phyloP scores from a whole-genome alignment of 2,329 filamentous ascomycete species.

The Fusarium sarcochroum region DNA sequence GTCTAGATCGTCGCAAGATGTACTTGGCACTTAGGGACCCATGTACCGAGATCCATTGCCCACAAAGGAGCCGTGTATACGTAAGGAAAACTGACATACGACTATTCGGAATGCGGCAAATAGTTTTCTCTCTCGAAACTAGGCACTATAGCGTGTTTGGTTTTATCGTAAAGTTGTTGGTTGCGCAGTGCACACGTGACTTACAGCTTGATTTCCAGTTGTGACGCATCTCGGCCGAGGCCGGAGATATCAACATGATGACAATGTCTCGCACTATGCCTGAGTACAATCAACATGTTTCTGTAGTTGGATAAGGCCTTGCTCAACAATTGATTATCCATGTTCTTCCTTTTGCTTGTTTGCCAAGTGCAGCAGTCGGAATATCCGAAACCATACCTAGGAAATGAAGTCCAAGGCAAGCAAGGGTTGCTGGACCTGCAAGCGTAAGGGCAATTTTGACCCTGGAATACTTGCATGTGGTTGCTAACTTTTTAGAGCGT shows the following conservation, averaged over 20 bases:
- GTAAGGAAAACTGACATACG: slow-evolving; percentile 17
- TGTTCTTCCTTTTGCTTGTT: background rate
- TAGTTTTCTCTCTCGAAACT: slow-evolving; percentile 3
- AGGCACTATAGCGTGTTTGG: background rate
- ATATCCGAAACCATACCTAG: slow-evolving; percentile 6
- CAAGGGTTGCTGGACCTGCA: slow-evolving; percentile 5
- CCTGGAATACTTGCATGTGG: background rate
- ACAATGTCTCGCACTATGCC: background rate
- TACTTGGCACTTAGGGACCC: slow-evolving; percentile 22
- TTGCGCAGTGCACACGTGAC: background rate
- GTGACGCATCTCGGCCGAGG: background rate
- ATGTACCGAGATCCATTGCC: slow-evolving; percentile 18
- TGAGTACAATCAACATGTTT: background rate
- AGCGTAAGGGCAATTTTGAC: slow-evolving; percentile 5
- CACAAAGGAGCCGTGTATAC: slow-evolving; percentile 15
- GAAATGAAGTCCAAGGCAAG: slow-evolving; percentile 5
- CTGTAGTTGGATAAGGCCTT: background rate
- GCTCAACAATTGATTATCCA: background rate
- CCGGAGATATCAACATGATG: background rate
- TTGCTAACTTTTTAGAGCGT: background rate
- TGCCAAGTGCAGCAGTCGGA: background rate
- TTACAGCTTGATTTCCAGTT: background rate
- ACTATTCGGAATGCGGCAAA: slow-evolving; percentile 26
- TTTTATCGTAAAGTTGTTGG: slow-evolving; percentile 3
- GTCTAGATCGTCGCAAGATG: slow-evolving; percentile 40